phyloP scores from a whole-genome alignment of 805 yeast genomes.

The Jamesozyma rosinii region DNA sequence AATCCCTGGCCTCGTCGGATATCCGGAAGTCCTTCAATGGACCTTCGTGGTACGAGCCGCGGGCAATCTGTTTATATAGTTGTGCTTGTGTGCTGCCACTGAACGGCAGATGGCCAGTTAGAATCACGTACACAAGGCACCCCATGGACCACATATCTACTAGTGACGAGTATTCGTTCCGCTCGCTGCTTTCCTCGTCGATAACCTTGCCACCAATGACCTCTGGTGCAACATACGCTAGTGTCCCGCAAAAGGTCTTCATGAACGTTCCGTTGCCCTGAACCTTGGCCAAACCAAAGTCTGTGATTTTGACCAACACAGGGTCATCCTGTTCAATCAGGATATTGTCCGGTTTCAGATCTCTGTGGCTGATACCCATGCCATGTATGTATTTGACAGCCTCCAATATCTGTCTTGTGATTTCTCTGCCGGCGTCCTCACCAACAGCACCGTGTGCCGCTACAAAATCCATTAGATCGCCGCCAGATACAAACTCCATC shows the following conservation, averaged over 20 bases:
- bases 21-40: slow-evolving; percentile 59
- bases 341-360: slow-evolving; percentile 92
- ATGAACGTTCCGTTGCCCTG: slow-evolving; percentile 75
- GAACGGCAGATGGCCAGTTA: slow-evolving; percentile 91
- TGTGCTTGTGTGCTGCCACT: slow-evolving; percentile 87
- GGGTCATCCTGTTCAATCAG: slow-evolving; percentile 87
- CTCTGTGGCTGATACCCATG: slow-evolving; percentile 90
- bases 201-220: slow-evolving; percentile 41
- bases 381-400: slow-evolving; percentile 85
- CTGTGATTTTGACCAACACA: slow-evolving; percentile 84
- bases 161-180: slow-evolving; percentile 57
- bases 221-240: slow-evolving; percentile 96
- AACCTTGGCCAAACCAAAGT: slow-evolving; percentile 91
- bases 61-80: slow-evolving; percentile 62
- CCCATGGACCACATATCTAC: slow-evolving; percentile 99
- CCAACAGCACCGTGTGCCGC: slow-evolving; percentile 87
- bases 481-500: slow-evolving; percentile 94
- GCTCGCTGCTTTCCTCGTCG: slow-evolving; percentile 12
- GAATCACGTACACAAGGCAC: slow-evolving; percentile 80
- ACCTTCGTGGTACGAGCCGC: slow-evolving; percentile 73
- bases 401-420: slow-evolving; percentile 70
- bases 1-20: slow-evolving; percentile 61
- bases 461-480: slow-evolving; percentile 95
- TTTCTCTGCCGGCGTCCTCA: slow-evolving; percentile 82
- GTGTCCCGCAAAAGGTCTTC: slow-evolving; percentile 95